Conservation (phyloP, 306 rosid genomes). For the Datisca glomerata region DNA sequence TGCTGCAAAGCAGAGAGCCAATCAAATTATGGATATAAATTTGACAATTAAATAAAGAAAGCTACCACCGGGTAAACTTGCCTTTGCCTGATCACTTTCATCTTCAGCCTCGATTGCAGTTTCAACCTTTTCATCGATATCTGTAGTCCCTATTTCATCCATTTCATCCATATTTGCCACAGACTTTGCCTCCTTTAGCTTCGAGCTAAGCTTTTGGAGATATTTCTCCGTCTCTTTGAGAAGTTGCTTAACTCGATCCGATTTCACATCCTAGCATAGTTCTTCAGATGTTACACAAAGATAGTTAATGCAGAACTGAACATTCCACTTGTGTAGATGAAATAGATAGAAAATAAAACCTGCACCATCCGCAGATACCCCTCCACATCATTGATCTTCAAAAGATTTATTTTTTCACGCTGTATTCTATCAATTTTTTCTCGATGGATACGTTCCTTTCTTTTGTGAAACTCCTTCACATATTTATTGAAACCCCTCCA, state of each 20-base stretch:
- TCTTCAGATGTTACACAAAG: conserved; percentile 10
- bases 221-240: conserved; percentile 96
- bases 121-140: conserved; percentile 50
- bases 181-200: conserved; percentile 74
- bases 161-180: conserved; percentile 44
- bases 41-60: conserved; percentile 9
- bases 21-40: conserved; percentile 15
- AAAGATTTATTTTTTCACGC: conserved; percentile 95
- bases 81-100: conserved; percentile 98
- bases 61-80: conserved; percentile 26
- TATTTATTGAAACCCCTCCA: conserved; percentile 90
- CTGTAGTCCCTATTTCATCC: conserved; percentile 46
- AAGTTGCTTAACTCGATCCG: conserved; percentile 98
- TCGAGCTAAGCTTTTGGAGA: conserved; percentile 98
- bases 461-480: conserved; percentile 88
- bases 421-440: conserved; percentile 97
- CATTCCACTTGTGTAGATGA: not conserved
- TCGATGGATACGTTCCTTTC: conserved; percentile 94
- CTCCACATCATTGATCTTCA: conserved; percentile 97
- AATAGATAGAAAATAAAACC: conserved; percentile 30
- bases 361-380: conserved; percentile 99
- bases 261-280: conserved; percentile 74
- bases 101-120: conserved; percentile 68
- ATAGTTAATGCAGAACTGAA: not conserved
- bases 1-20: conserved; percentile 53